Base-by-base conservation (phyloP, 306 rosid species). In the Prunus salicina region DNA sequence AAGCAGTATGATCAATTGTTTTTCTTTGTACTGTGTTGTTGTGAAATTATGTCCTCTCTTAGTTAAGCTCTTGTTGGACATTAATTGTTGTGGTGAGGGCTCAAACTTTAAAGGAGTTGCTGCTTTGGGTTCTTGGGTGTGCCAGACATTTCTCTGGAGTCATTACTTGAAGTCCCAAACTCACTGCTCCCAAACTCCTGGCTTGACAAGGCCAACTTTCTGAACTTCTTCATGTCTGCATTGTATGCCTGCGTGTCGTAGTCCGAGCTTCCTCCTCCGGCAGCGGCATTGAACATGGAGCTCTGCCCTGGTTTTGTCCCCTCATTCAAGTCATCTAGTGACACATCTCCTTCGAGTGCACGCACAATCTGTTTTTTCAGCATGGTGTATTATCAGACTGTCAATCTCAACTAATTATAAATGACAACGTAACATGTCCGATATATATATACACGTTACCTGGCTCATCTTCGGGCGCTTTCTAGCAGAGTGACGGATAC, bases 401-500 rank as follows among this genome's bases (percentile, higher is more conserved):
- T 20, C 3, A 12, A 11, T 67, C 19, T 34, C 24, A 3, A 34
- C 14, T 38, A 10, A 63, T 63, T 15, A 30, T 11, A 8, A 52
- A 10, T 64, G 27, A 64, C 8, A 34, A 18, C 27, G 10, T 18
- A 34, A 38, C 7, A 18, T 30, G 3, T 34, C 3, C 0, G 27
- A 24, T 12, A 9, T 49, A 5, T 71, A 27, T 71, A 27, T 77
- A 38, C 43, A 38, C 43, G 43, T 38, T 38, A 91, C 98, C 88
- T 91, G 98, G 67, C 97, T 94, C 98, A 94, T 94, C 77, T 79
- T 92, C 1, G 96, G 86, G 68, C 98, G 98, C 64, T 84, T 89
- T 78, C 72, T 87, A 6, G 88, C 86, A 14, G 98, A 94, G 72
- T 94, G 98, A 3, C 97, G 96, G 65, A 94, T 91, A 87, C 94